These are phyloP conservation scores for Coniochaeta sp. DNA, from an alignment of 2,329 filamentous ascomycete species.

Conservation along the genomic window DNA sequence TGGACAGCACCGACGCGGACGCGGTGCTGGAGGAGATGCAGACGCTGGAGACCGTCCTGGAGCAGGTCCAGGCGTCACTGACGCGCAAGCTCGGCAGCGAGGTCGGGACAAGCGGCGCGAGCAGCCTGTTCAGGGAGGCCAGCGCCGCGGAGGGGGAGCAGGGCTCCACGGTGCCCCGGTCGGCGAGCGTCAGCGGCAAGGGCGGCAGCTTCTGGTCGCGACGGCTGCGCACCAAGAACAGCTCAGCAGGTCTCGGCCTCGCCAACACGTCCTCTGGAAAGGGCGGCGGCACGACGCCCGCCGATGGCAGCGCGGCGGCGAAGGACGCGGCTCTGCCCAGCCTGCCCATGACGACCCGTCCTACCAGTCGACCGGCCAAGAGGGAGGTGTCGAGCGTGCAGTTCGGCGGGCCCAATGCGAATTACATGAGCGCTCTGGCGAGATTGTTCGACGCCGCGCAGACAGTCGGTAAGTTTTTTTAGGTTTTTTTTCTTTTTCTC, in stretches of 20 bases:
- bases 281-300: conserved; percentile 22
- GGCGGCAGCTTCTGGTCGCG: conserved; percentile 79
- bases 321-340: conserved; percentile 62
- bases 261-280: conserved; percentile 42
- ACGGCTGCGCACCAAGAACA: conserved; percentile 84
- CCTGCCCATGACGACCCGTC: conserved; percentile 66
- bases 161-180: conserved; percentile 38
- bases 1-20: conserved; percentile 86
- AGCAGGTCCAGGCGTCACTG: conserved; percentile 72
- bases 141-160: conserved; percentile 20
- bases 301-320: conserved; percentile 35
- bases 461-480: conserved; percentile 71
- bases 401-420: conserved; percentile 77
- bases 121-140: conserved; percentile 69
- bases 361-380: conserved; percentile 61
- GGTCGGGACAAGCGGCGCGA: conserved; percentile 72
- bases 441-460: conserved; percentile 90
- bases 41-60: conserved; percentile 73
- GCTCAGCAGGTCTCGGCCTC: conserved; percentile 54
- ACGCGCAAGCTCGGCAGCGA: conserved; percentile 86
- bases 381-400: conserved; percentile 61
- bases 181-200: conserved; percentile 62
- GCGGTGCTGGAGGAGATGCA: conserved; percentile 94
- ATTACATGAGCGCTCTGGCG: conserved; percentile 87
- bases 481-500: too few species aligned